phyloP scores from a whole-genome alignment of 148 eudicot genomes.

The Chenopodium formosanum region DNA sequence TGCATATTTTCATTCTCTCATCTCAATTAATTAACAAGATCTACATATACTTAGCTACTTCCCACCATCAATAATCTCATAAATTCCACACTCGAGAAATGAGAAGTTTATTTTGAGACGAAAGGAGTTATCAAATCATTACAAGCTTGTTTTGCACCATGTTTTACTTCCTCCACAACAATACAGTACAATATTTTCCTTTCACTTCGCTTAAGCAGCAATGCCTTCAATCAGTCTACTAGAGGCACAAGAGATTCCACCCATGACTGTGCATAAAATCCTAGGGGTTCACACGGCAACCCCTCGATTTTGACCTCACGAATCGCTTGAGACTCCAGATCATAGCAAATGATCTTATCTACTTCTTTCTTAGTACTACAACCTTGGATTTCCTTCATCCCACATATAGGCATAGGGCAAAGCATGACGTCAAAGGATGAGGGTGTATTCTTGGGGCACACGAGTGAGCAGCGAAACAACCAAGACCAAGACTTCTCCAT shows the following conservation, averaged over 20 bases:
- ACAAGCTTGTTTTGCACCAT: not conserved
- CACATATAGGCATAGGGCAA: not conserved
- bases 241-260: conserved; percentile 4
- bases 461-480: not conserved
- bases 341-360: not conserved
- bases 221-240: not conserved
- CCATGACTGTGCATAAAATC: conserved; percentile 6
- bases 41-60: no score
- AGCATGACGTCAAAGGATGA: not conserved
- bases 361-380: not conserved
- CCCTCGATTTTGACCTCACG: not conserved
- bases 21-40: no score
- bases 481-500: not conserved
- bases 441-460: not conserved
- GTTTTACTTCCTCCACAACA: not conserved
- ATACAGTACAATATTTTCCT: no score
- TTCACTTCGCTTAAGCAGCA: not conserved
- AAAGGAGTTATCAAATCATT: no score
- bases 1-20: no score
- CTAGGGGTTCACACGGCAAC: not conserved
- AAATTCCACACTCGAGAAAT: no score
- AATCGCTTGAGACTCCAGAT: not conserved
- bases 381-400: not conserved
- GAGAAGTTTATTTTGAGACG: no score
- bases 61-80: no score